Evolutionary conservation across 2,329 filamentous ascomycete species (phyloP).

Genomic region (Macrophomina pseudophaseolina): DNA sequence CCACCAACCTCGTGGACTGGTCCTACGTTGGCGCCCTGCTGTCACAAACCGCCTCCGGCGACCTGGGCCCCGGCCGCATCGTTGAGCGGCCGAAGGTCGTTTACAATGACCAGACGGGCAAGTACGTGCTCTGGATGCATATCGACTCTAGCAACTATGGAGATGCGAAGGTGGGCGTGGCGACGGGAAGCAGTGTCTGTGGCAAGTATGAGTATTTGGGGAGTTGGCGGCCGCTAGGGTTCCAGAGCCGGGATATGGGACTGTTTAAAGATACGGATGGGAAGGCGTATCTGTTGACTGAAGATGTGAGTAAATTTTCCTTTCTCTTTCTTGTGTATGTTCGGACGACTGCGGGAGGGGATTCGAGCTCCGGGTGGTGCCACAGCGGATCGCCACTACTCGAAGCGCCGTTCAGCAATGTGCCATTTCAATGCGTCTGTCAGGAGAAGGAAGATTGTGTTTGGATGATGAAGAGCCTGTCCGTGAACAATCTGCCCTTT

Average conservation of each 20-base stretch:
- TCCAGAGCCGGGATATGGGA: slow-evolving; percentile 63
- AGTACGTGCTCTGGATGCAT: slow-evolving; percentile 74
- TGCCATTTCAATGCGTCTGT: no score
- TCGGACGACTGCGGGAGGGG: no score
- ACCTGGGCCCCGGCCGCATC: slow-evolving; percentile 66
- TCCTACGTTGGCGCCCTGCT: slow-evolving; percentile 65
- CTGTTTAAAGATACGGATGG: slow-evolving; percentile 68
- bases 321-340: background rate
- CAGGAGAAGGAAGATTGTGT: no score
- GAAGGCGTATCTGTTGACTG: slow-evolving; percentile 64
- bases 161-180: slow-evolving; percentile 69
- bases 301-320: slow-evolving; percentile 56
- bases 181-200: slow-evolving; percentile 63
- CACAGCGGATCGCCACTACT: no score
- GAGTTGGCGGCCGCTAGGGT: slow-evolving; percentile 54
- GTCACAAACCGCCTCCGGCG: slow-evolving; percentile 57
- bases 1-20: slow-evolving; percentile 68
- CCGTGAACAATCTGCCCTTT: no score
- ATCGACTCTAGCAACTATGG: slow-evolving; percentile 67
- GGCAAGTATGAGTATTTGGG: slow-evolving; percentile 62
- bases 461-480: no score
- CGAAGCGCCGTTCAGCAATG: no score
- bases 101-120: slow-evolving; percentile 66
- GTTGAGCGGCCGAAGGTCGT: slow-evolving; percentile 73
- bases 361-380: no score